phyloP scores from a whole-genome alignment of 2,329 filamentous ascomycete genomes.

The Hypomyces perniciosus region DNA sequence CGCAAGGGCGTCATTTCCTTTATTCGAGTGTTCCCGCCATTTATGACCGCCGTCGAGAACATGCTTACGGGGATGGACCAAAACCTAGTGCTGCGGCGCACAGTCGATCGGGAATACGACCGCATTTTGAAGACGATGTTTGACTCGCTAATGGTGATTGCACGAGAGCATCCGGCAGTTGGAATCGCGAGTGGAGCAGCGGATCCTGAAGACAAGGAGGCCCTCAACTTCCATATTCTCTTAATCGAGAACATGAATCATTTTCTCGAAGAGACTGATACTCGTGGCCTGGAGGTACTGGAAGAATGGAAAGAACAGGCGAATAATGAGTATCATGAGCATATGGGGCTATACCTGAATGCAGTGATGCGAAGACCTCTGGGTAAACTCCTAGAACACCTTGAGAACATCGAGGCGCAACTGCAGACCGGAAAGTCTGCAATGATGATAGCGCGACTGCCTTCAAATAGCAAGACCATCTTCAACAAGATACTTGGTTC shows the following conservation, averaged over 20 bases:
- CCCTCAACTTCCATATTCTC: slow-evolving; percentile 93
- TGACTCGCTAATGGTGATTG: slow-evolving; percentile 92
- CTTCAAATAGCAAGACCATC: slow-evolving; percentile 72
- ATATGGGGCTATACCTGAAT: slow-evolving; percentile 80
- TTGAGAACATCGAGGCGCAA: slow-evolving; percentile 80
- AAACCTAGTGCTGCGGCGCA: slow-evolving; percentile 60
- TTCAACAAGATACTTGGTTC: slow-evolving; percentile 81
- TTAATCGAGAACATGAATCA: slow-evolving; percentile 99
- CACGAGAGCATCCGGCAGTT: slow-evolving; percentile 58
- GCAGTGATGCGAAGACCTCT: slow-evolving; percentile 84
- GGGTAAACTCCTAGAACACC: slow-evolving; percentile 83
- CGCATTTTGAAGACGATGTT: slow-evolving; percentile 94
- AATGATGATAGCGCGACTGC: slow-evolving; percentile 65
- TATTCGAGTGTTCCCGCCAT: slow-evolving; percentile 86
- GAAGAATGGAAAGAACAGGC: slow-evolving; percentile 79
- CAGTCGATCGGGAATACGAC: slow-evolving; percentile 81
- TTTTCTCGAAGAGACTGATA: slow-evolving; percentile 86
- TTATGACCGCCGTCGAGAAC: slow-evolving; percentile 76
- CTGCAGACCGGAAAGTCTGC: slow-evolving; percentile 54
- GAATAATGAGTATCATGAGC: slow-evolving; percentile 71
- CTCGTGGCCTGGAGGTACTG: slow-evolving; percentile 66
- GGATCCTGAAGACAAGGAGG: slow-evolving; percentile 84
- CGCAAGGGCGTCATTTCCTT: slow-evolving; percentile 94
- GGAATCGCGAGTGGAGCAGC: slow-evolving; percentile 38
- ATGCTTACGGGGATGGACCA: slow-evolving; percentile 61